Conservation (phyloP, 1,284 basidiomycete genomes). For the Ceratobasidium sp. region DNA sequence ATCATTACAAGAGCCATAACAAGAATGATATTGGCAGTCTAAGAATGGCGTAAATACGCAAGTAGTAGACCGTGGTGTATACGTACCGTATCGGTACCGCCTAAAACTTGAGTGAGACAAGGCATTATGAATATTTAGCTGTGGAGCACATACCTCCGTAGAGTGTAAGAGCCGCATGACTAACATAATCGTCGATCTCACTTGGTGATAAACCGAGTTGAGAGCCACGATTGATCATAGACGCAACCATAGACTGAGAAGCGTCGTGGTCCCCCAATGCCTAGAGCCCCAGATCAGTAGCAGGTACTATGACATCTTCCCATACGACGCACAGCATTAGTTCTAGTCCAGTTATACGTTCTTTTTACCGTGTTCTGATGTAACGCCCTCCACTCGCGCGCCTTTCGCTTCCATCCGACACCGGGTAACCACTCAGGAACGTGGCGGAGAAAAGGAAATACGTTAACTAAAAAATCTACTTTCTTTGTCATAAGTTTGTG, state of each 20-base stretch:
- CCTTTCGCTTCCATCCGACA: slow-evolving; percentile 5
- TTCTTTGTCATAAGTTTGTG: no score
- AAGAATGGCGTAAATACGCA: background rate
- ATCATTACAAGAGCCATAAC: slow-evolving; percentile 38
- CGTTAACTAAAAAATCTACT: slow-evolving; percentile 20
- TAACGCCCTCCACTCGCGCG: slow-evolving; percentile 1
- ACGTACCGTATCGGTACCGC: slow-evolving; percentile 40
- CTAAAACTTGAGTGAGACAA: background rate
- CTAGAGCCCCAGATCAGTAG: no score
- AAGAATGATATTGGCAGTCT: slow-evolving; percentile 41
- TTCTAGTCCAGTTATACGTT: slow-evolving; percentile 10
- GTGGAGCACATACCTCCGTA: background rate
- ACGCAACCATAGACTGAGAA: slow-evolving; percentile 5
- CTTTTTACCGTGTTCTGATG: background rate
- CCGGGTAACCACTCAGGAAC: slow-evolving; percentile 18
- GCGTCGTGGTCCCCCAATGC: background rate
- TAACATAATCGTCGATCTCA: background rate
- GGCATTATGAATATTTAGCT: background rate
- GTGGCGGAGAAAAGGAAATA: background rate
- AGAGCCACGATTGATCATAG: background rate
- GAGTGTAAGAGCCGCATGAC: background rate
- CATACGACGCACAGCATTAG: background rate
- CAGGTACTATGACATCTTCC: background rate
- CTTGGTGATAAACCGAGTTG: background rate
- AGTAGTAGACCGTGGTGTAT: background rate